Base-by-base conservation (phyloP, 1,284 basidiomycete species). In the Ceratobasidium sp. region DNA sequence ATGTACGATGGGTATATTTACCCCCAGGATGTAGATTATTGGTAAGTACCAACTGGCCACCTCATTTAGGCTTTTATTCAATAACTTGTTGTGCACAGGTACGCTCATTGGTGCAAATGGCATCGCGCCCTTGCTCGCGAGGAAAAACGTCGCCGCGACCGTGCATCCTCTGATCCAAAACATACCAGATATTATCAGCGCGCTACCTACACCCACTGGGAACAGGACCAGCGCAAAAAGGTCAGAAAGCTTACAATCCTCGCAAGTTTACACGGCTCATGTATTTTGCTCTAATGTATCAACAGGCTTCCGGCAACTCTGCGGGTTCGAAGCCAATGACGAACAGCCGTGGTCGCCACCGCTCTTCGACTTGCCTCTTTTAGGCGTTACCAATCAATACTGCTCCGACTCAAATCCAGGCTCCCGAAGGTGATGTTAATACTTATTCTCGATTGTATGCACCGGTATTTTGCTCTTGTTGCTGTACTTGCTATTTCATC, bases 21-120 rank as follows among this genome's bases (percentile, higher is more conserved):
- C 17, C 62, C 73, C 33, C 56, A 75, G 38, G 73, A 75, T 52
- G 61, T 65, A 17, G 62, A 62, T 17, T 75, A 75, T 40, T 75
- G 73, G 73, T 66, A 38, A 40, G 73, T 46, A 26, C 13, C 2
- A n/a, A 7, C 38, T 26, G n/a, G n/a, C n/a, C n/a, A n/a, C n/a
- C n/a, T n/a, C n/a, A n/a, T n/a, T n/a, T n/a, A n/a, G n/a, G n/a
- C n/a, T n/a, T n/a, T n/a, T n/a, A n/a, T n/a, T n/a, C n/a, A n/a
- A n/a, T n/a, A n/a, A n/a, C n/a, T n/a, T n/a, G n/a, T n/a, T n/a
- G n/a, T n/a, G 26, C 17, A 33, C 20, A 62, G 73, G 62, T 75
- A 75, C n/a, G 73, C 26, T 33, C 73, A 75, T 23, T 75, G 73
- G 73, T 65, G 73, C n/a, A 75, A 75, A 33, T 75, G 73, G 73